Conservation (phyloP, 2,329 filamentous ascomycete species). For the Aspergillus spinulosporus region DNA sequence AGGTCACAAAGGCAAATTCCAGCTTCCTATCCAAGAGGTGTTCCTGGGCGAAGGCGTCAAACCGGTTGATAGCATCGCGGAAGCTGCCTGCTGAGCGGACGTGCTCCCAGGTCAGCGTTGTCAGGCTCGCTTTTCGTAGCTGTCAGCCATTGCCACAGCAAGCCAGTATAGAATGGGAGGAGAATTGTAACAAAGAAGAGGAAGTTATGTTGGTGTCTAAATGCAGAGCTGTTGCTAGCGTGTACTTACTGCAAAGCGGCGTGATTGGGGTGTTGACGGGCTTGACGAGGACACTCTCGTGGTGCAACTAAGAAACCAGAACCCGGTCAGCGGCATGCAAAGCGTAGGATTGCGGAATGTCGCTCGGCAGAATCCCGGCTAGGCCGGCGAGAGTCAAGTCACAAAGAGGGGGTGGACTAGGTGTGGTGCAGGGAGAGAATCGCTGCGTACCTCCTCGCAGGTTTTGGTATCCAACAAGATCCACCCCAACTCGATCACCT, state of each 20-base stretch:
- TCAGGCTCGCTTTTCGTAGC: slow-evolving; percentile 74
- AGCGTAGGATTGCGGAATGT: slow-evolving; percentile 22
- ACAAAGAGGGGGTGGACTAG: slow-evolving; percentile 4
- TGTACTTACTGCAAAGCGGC: slow-evolving; percentile 90
- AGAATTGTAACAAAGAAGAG: background rate
- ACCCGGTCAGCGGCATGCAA: slow-evolving; percentile 27
- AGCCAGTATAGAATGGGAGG: slow-evolving; percentile 22
- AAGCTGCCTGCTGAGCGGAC: slow-evolving; percentile 96
- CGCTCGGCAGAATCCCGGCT: background rate
- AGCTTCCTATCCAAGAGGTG: slow-evolving; percentile 86
- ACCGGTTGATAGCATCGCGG: slow-evolving; percentile 92
- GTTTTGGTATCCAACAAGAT: slow-evolving; percentile 89
- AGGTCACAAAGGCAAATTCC: slow-evolving; percentile 96
- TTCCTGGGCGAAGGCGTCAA: slow-evolving; percentile 90
- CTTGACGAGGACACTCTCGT: slow-evolving; percentile 95
- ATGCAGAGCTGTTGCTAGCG: slow-evolving; percentile 18
- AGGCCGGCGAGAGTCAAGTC: slow-evolving; percentile 1
- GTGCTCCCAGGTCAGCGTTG: slow-evolving; percentile 98
- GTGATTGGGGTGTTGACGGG: slow-evolving; percentile 98
- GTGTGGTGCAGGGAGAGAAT: slow-evolving; percentile 15
- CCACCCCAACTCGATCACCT: slow-evolving; percentile 99
- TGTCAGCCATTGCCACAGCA: slow-evolving; percentile 30
- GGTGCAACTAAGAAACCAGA: slow-evolving; percentile 67
- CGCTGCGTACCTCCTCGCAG: slow-evolving; percentile 77
- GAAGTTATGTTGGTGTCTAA: slow-evolving; percentile 5